Evolutionary conservation across 352 stramenopile genomes (phyloP), one percentile per base, ranked within the genome.

Genomic region (Phytophthora uliginosa): DNA sequence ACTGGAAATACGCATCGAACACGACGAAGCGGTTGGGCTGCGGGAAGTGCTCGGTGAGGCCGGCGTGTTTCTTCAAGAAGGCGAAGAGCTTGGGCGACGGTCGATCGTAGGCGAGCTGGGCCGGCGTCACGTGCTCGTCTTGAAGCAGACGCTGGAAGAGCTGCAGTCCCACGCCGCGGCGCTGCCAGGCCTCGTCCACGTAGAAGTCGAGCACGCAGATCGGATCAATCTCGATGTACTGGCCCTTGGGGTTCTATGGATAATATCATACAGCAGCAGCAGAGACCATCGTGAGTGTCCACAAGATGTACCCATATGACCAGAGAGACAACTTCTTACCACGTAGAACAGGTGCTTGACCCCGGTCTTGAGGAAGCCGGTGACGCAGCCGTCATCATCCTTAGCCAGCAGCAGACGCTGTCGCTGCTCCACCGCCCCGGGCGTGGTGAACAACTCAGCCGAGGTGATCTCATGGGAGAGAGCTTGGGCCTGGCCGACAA

Each of bases 1-100:
- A 31, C 51, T 75, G 45, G 47, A 96, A 95, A 68, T 84, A 96
- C 42, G 56, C 78, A 65, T 94, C 79, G 59, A 95, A 97, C 18
- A 97, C 47, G 26, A 97, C 88, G 72, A 97, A 97, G 59, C 87
- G 89, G 74, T 97, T 97, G 59, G 89, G 84, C 63, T 97, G 91
- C 33, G 74, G 76, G 59, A 84, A 78, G 64, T 87, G 85, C 1
- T 77, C 60, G 0, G 28, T 69, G 26, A 97, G 77, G 0, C 53
- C 71, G 22, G 77, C 81, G 66, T 97, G 84, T 72, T 95, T 97
- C 15, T 73, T 66, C 9, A 95, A 69, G 59, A 97, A 96, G 40
- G 86, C 75, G 5, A 92, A 73, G n/a, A 96, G 74, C 62, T 95
- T 95, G 3, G 89, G 79, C 34, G 90, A 97, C 26, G 91, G 89